Conservation (phyloP, 345 rosid species). For the Stellera chamaejasme region DNA sequence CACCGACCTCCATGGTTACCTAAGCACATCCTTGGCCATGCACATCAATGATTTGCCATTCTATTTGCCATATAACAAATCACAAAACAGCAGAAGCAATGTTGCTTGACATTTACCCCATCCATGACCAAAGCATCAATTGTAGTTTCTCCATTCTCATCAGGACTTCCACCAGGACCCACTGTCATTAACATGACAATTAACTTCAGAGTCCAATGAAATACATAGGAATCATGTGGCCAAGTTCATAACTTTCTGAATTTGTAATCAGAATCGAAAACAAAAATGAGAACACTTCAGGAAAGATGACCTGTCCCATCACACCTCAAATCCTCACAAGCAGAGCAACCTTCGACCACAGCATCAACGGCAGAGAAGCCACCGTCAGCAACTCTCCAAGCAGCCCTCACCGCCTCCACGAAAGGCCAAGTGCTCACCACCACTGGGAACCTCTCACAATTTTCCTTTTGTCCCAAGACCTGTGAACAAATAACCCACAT, state of each 20-base stretch:
- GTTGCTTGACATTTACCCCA: conserved; percentile 45
- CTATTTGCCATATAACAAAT: background rate
- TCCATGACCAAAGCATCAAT: conserved; percentile 90
- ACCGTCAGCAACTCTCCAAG: conserved; percentile 59
- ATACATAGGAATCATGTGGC: no score
- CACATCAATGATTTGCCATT: conserved; percentile 12
- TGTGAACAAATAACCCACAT: conserved; percentile 13
- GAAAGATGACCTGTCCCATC: conserved; percentile 70
- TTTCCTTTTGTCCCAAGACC: conserved; percentile 28
- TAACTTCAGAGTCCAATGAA: no score
- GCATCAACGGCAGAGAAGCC: conserved; percentile 74
- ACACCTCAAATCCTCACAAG: conserved; percentile 81
- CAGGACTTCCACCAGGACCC: conserved; percentile 98
- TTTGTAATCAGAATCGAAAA: background rate
- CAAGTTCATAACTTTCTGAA: no score
- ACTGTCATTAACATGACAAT: no score
- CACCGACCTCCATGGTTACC: conserved; percentile 99
- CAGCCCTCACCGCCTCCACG: conserved; percentile 77
- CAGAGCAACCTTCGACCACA: conserved; percentile 91
- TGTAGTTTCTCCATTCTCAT: conserved; percentile 92
- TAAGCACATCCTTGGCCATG: conserved; percentile 45
- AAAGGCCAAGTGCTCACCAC: conserved; percentile 95
- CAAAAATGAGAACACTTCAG: background rate
- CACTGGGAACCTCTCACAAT: conserved; percentile 40
- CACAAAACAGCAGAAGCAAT: conserved; percentile 1